Conservation (phyloP, 176 grass and related monocot species). For the Avena atlantica region DNA sequence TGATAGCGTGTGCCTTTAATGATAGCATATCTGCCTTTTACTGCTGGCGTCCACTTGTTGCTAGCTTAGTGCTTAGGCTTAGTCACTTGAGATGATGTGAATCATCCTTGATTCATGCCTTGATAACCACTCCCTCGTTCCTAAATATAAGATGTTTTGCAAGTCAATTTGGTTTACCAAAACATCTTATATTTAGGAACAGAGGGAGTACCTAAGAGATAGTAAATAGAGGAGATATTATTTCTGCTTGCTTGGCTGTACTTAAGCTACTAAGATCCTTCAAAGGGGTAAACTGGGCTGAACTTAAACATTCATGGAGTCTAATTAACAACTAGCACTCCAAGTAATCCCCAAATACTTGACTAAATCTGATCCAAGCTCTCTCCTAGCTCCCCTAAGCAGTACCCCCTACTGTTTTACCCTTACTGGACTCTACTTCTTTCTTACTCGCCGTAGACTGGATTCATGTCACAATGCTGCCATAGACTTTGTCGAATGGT, state of each 20-base stretch:
- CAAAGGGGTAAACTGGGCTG: not conserved
- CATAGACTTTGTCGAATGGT: not conserved
- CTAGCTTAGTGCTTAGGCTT: constrained; percentile 13
- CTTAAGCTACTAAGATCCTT: not conserved
- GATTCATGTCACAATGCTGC: constrained; percentile 12
- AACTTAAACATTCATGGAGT: not conserved
- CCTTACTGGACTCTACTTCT: not conserved
- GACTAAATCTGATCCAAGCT: not conserved
- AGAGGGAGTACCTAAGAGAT: constrained; percentile 4
- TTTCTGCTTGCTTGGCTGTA: not conserved
- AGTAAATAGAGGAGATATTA: not conserved
- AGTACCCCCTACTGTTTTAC: not conserved
- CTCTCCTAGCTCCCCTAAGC: not conserved
- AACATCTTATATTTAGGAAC: no score
- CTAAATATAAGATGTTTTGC: no score
- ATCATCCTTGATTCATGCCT: not conserved
- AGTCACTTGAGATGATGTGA: constrained; percentile 19
- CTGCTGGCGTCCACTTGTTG: constrained; percentile 14
- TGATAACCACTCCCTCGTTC: not conserved
- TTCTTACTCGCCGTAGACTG: not conserved
- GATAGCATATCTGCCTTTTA: constrained; percentile 35
- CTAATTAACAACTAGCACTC: not conserved
- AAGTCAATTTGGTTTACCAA: no score
- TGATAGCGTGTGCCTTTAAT: not conserved
- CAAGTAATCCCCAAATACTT: constrained; percentile 5